A percentile compares a stretch with the other conserved stretches of the same genome.
Conservation (phyloP, 345 rosid genomes). For the Kandelia obovata region DNA sequence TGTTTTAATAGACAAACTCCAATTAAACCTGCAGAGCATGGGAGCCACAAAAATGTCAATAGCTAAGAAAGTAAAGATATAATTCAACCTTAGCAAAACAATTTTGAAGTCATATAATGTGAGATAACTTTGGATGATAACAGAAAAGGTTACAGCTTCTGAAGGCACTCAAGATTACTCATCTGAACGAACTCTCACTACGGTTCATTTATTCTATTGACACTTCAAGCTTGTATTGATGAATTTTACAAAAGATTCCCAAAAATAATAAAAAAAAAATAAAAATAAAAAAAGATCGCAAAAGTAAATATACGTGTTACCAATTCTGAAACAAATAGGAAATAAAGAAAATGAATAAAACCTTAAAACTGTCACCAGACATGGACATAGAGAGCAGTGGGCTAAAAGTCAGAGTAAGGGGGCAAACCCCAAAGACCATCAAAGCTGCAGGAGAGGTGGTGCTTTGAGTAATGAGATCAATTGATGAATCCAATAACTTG, state of each 20-base stretch:
- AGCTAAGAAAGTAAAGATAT: background rate
- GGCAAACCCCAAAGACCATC: background rate
- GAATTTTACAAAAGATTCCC: too few relatives aligned
- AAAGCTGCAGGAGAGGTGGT: background rate
- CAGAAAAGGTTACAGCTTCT: background rate
- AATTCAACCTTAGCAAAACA: background rate
- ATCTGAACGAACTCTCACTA: background rate
- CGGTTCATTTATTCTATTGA: background rate
- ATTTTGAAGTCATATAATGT: background rate
- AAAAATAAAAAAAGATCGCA: too few relatives aligned
- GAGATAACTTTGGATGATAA: background rate
- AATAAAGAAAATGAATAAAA: background rate
- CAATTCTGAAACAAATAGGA: too few relatives aligned
- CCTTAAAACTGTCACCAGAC: background rate
- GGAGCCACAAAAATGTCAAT: background rate
- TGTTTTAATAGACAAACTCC: constrained; percentile 8
- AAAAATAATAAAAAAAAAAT: too few relatives aligned
- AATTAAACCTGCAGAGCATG: constrained; percentile 22
- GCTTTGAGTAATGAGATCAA: too few relatives aligned
- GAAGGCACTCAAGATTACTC: background rate
- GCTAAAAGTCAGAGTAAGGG: background rate
- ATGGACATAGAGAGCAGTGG: too few relatives aligned
- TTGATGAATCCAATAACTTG: too few relatives aligned
- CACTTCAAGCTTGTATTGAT: too few relatives aligned
- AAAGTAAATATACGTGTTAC: too few relatives aligned